Conservation (phyloP, 1,284 basidiomycete genomes). For the Marasmius tenuissimus region DNA sequence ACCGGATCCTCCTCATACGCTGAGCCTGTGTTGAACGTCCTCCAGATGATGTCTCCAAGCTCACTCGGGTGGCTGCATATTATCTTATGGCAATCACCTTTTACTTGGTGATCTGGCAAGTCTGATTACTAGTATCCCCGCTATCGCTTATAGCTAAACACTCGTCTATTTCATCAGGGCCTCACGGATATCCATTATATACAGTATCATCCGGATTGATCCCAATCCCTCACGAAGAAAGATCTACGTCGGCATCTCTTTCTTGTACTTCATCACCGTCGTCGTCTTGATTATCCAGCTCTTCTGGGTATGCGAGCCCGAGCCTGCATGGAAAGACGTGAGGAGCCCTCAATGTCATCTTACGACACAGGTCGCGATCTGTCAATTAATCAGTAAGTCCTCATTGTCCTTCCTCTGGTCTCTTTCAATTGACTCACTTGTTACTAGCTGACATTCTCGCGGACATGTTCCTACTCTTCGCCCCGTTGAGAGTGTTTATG, state of each 20-base stretch:
- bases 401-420: not conserved
- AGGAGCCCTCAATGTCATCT: slow-evolving; percentile 32
- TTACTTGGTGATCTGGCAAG: slow-evolving; percentile 44
- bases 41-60: slow-evolving; percentile 14
- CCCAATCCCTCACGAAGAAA: not conserved
- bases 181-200: not conserved
- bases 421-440: not conserved
- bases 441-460: slow-evolving; percentile 36
- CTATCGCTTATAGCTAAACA: no score
- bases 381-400: slow-evolving; percentile 33
- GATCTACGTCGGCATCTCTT: not conserved
- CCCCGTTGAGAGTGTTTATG: slow-evolving; percentile 35
- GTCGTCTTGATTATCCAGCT: slow-evolving; percentile 8
- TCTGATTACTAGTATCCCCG: not conserved
- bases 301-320: slow-evolving; percentile 33
- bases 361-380: slow-evolving; percentile 30
- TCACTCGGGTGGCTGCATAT: slow-evolving; percentile 34
- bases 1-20: slow-evolving; percentile 5
- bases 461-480: slow-evolving; percentile 34
- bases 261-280: not conserved
- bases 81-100: slow-evolving; percentile 44
- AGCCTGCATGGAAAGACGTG: slow-evolving; percentile 28
- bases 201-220: not conserved
- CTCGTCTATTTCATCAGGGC: not conserved
- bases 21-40: slow-evolving; percentile 11